phyloP scores from a whole-genome alignment of 2,329 filamentous ascomycete species.

The Shiraia bambusicola region DNA sequence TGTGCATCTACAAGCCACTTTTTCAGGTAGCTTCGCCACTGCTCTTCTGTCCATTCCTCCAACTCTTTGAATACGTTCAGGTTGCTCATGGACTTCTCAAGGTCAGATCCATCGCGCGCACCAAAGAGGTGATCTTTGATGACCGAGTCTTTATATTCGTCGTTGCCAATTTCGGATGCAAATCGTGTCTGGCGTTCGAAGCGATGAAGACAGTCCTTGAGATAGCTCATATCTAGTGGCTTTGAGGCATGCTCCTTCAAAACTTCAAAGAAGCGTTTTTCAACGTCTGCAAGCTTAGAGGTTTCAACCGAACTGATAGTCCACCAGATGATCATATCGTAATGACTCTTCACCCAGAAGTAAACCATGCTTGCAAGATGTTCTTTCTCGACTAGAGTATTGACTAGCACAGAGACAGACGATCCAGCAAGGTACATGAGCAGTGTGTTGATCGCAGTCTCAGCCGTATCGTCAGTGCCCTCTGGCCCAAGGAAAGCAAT shows the following conservation, averaged over 20 bases:
- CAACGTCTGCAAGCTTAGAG: conserved; percentile 77
- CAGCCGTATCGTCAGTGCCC: conserved; percentile 64
- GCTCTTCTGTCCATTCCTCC: conserved; percentile 74
- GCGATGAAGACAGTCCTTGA: conserved; percentile 81
- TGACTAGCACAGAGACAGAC: conserved; percentile 88
- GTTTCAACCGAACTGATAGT: conserved; percentile 85
- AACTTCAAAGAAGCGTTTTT: conserved; percentile 81
- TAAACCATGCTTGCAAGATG: conserved; percentile 84
- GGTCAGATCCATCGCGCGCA: conserved; percentile 68
- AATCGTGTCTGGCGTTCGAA: conserved; percentile 82
- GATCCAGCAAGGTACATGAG: conserved; percentile 89
- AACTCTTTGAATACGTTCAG: conserved; percentile 64
- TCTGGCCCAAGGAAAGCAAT: conserved; percentile 85
- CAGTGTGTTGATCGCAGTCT: conserved; percentile 75
- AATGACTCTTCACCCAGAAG: conserved; percentile 76
- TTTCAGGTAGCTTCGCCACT: conserved; percentile 81
- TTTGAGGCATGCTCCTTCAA: conserved; percentile 78
- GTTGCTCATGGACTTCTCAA: conserved; percentile 44
- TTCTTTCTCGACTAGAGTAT: conserved; percentile 88
- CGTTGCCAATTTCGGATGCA: conserved; percentile 76
- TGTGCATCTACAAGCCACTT: conserved; percentile 84
- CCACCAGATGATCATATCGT: conserved; percentile 82
- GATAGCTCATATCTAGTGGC: conserved; percentile 84
- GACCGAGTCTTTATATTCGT: conserved; percentile 79
- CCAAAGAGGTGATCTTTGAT: conserved; percentile 94